A percentile compares a stretch with the other conserved stretches of the same genome.
These are phyloP conservation scores for Chamaecrista fasciculata DNA, from an alignment of 306 rosid species.

Conservation along the genomic window DNA sequence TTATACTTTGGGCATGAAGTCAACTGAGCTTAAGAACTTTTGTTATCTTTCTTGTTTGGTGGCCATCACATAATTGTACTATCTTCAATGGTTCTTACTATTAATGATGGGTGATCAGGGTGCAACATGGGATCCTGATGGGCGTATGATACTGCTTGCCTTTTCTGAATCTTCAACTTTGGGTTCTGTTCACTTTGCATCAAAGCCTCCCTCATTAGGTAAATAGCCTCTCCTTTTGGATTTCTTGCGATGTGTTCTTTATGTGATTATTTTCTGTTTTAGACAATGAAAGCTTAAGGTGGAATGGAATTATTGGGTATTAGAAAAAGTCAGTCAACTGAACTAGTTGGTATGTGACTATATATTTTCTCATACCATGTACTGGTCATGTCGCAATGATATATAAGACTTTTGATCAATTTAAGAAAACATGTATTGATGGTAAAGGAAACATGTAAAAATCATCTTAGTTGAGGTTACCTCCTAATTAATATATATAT, in stretches of 20 bases:
- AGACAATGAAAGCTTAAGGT: neutral
- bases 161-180: conserved; percentile 80
- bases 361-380: neutral
- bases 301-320: neutral
- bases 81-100: conserved; percentile 20
- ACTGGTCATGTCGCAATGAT: no score
- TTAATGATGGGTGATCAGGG: conserved; percentile 53
- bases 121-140: conserved; percentile 98
- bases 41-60: conserved; percentile 19
- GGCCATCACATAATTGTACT: neutral
- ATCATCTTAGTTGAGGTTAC: neutral
- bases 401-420: conserved; percentile 5
- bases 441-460: neutral
- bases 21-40: neutral
- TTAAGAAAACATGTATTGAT: neutral
- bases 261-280: conserved; percentile 11
- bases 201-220: conserved; percentile 97
- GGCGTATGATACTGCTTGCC: conserved; percentile 83
- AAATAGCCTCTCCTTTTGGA: conserved; percentile 25
- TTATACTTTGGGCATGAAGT: neutral
- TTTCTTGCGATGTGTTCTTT: conserved; percentile 27
- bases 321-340: neutral
- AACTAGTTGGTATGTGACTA: neutral
- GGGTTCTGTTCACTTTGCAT: conserved; percentile 94
- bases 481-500: neutral